These are phyloP conservation scores for Alternaria ventricosa DNA, from an alignment of 2,329 filamentous ascomycete genomes.

Conservation along the genomic window DNA sequence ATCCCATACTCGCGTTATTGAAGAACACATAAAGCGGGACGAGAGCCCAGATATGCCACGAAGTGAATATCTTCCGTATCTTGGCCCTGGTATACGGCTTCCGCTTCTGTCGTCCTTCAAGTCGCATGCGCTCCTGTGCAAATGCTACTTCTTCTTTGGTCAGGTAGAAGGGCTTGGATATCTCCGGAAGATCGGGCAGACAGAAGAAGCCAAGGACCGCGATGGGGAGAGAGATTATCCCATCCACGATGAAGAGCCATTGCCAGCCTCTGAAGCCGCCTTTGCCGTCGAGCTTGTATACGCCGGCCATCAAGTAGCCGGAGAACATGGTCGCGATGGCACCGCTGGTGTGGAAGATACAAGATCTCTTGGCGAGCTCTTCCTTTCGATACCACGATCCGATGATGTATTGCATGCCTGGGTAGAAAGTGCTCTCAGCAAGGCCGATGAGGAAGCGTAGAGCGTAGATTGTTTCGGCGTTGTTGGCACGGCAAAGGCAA, in stretches of 20 bases:
- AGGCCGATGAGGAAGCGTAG: constrained; percentile 35
- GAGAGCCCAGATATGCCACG: constrained; percentile 23
- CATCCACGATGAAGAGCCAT: constrained; percentile 31
- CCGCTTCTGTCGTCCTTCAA: neutral
- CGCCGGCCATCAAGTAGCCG: constrained; percentile 59
- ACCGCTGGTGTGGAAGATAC: constrained; percentile 23
- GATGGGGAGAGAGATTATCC: constrained; percentile 24
- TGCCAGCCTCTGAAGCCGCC: constrained; percentile 55
- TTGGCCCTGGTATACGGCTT: constrained; percentile 10
- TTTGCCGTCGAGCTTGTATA: constrained; percentile 64
- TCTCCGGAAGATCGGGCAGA: constrained; percentile 23
- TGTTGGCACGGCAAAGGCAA: constrained; percentile 8
- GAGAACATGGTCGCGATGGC: constrained; percentile 23
- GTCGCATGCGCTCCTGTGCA: constrained; percentile 16
- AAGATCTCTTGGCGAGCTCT: constrained; percentile 22
- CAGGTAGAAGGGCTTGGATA: constrained; percentile 19
- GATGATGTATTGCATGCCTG: constrained; percentile 49
- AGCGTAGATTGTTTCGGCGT: constrained; percentile 14
- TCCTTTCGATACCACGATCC: constrained; percentile 29
- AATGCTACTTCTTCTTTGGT: constrained; percentile 14
- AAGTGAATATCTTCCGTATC: constrained; percentile 5
- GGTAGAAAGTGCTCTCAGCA: constrained; percentile 59
- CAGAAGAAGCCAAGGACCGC: constrained; percentile 25
- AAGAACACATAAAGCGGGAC: constrained; percentile 7
- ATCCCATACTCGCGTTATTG: constrained; percentile 2